Evolutionary conservation across 345 rosid genomes (phyloP).

Genomic region (Gossypium australe): DNA sequence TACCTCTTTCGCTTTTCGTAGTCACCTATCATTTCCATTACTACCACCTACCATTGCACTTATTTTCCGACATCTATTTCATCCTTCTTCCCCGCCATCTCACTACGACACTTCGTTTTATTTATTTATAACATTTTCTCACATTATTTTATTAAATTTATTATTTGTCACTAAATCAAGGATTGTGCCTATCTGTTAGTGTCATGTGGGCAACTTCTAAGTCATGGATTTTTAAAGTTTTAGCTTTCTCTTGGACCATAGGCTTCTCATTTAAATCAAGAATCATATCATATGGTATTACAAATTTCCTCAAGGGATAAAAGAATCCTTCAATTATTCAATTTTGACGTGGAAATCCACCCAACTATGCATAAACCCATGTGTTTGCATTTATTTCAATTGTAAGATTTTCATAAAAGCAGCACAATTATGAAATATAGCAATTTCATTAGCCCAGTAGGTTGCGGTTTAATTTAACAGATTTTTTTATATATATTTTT

Average conservation of each 20-base stretch:
- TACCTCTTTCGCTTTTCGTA: no score
- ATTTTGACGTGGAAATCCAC: slow-evolving; percentile 2
- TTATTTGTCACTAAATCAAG: background rate
- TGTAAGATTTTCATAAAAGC: background rate
- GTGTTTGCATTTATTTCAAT: background rate
- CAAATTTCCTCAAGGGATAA: background rate
- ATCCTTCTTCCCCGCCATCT: no score
- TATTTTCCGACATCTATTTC: no score
- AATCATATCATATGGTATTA: background rate
- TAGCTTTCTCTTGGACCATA: background rate
- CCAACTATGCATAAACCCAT: background rate
- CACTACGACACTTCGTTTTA: no score
- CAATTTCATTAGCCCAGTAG: background rate
- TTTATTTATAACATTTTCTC: no score
- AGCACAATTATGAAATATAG: background rate
- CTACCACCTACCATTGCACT: no score
- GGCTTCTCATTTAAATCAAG: background rate
- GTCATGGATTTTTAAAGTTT: background rate
- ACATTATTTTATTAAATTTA: no score
- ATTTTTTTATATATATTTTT: no score
- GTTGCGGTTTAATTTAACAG: background rate
- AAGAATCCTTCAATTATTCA: background rate
- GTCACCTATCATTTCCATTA: no score
- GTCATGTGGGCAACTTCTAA: background rate
- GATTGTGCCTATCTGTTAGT: background rate